These are phyloP conservation scores for Mucor ambiguus DNA, from an alignment of 371 early-diverging fungal species.

Conservation along the genomic window DNA sequence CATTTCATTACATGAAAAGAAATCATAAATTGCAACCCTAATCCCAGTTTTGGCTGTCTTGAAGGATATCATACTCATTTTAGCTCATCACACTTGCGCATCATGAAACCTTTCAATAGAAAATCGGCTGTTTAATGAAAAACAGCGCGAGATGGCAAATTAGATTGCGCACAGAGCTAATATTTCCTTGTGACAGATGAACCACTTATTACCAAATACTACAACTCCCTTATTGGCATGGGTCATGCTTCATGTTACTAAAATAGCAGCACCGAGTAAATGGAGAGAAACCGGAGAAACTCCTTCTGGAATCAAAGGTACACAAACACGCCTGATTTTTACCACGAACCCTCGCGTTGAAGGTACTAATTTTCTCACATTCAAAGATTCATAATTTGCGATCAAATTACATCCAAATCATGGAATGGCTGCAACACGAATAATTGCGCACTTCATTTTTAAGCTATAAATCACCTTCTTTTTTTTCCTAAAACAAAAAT, in stretches of 20 bases:
- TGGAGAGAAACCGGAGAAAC: neutral
- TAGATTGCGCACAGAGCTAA: neutral
- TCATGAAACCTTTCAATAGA: neutral
- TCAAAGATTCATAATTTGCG: neutral
- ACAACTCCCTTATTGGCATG: slow-evolving; percentile 1
- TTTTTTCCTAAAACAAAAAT: too few relatives aligned
- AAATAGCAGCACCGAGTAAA: neutral
- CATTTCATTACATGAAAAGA: neutral
- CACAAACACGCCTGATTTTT: neutral
- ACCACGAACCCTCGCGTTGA: neutral
- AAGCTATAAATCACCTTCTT: neutral
- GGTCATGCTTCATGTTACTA: neutral
- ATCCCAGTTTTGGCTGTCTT: neutral
- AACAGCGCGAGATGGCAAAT: neutral
- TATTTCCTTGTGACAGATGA: slow-evolving; percentile 1
- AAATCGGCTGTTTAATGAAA: neutral
- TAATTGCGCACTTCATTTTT: neutral
- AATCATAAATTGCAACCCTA: neutral
- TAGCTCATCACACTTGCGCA: neutral
- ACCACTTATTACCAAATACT: slow-evolving; percentile 1
- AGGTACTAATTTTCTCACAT: neutral
- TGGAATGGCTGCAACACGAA: neutral
- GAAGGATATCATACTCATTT: neutral
- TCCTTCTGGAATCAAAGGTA: neutral
- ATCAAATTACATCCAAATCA: neutral